Base-by-base conservation (phyloP, 352 stramenopile genomes). In the Poterioochromonas sp. region DNA sequence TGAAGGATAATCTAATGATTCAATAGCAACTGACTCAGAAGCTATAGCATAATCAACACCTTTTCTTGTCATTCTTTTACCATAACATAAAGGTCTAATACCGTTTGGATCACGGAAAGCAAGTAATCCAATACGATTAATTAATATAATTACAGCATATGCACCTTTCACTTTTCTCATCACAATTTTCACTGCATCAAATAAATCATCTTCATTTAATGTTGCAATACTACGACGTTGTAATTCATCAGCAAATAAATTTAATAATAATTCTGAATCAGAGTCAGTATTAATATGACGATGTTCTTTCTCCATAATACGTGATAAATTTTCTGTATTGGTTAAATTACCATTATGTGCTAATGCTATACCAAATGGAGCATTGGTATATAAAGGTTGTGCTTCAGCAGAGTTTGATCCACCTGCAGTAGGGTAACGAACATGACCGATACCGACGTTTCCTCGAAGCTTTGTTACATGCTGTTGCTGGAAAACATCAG, bases 381-480 rank as follows among this genome's bases (percentile, higher is more conserved):
- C 99, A 88, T 99, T 99, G 34, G 95, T 98, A 88, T 99, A 99
- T 79, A 99, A 95, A 20, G 96, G 96, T 86, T 98, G 93, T 60
- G 92, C 91, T 82, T 97, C 91, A 3, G 86, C 18, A 5, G 37
- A 71, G 35, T 1, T 39, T 44, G 8, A 20, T 37, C 62, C 91
- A 58, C 95, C 95, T 0, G 94, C 94, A 5, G 95, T 99, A 35
- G 96, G 96, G 85, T 99, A 99, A 49, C 96, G 91, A 78, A 91
- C 94, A 84, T 99, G 96, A 62, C 93, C 96, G 40, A 99, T 91
- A 73, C 95, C 96, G 81, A 98, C 92, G 81, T 95, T 91, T 32
- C 96, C 96, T 26, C 87, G 85, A 76, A 99, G 85, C 64, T 93
- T 91, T 1, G 94, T 81, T 93, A 99, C 98, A 86, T 97, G 91